Evolutionary conservation across 1,139 yeast genomes (phyloP), one percentile per base, ranked within the genome.

Genomic region (Diutina neorugosa): DNA sequence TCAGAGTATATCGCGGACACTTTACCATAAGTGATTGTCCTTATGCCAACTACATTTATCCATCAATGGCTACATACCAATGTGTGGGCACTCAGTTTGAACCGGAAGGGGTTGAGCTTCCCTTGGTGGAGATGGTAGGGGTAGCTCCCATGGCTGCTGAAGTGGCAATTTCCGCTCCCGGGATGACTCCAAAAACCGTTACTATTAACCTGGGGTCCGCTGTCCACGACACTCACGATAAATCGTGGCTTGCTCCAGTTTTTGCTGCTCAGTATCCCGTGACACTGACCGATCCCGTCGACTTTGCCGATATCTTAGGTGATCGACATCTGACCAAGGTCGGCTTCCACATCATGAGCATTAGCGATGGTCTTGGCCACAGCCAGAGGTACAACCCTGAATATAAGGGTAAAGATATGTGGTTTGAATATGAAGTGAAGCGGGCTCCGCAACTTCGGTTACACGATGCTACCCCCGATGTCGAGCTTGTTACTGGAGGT

Each of bases 21-120:
- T 76, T 89, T 40, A 63, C 84, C 37, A 76, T 93, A 14, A 81
- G 95, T 1, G 66, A 74, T 46, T 93, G 99, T 65, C 99, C 99
- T 1, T 71, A 71, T 19, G 94, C 88, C 0, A 64, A 69, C 43
- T 76, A 82, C 56, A 62, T 66, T 2, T 66, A 69, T 41, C 71
- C 78, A 1, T 57, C 56, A 8, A 57, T 60, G 7, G 60, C 65
- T 16, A 62, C 64, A n/a, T 80, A 83, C 59, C 76, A 78, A 57
- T 90, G 96, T 69, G 68, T 84, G 42, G 86, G 68, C 1, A 5
- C 31, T 7, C 16, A 40, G 21, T 55, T 57, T 1, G 57, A 57
- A 5, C 52, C 60, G 5, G 62, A 83, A 23, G 58, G 55, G 40
- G 40, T 54, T 18, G 86, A 76, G 12, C 68, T 71, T 50, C 79